phyloP scores from a whole-genome alignment of 371 early-diverging fungal species.

The Mucor indicus region DNA sequence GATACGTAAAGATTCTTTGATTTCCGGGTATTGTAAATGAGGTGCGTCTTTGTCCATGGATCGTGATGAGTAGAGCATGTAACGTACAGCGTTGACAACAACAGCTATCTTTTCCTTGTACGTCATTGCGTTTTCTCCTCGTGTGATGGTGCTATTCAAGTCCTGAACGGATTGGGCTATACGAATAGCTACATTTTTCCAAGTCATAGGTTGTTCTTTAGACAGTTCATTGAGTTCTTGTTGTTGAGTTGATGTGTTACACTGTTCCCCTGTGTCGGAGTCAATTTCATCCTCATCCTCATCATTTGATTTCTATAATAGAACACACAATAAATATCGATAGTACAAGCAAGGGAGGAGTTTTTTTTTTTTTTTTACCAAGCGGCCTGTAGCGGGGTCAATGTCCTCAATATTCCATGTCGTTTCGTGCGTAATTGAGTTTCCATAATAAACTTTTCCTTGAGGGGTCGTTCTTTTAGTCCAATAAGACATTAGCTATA shows the following conservation, averaged over 20 bases:
- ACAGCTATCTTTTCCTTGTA: slow-evolving; percentile 20
- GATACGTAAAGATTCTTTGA: slow-evolving; percentile 66
- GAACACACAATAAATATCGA: no score
- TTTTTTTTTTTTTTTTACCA: slow-evolving; percentile 11
- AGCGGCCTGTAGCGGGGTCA: slow-evolving; percentile 29
- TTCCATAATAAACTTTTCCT: slow-evolving; percentile 74
- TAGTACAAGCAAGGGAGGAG: no score
- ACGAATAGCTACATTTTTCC: slow-evolving; percentile 46
- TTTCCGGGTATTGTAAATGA: slow-evolving; percentile 59
- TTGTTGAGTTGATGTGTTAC: neutral
- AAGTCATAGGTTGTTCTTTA: slow-evolving; percentile 6
- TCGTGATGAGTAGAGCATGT: slow-evolving; percentile 80
- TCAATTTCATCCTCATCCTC: neutral
- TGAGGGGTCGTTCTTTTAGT: slow-evolving; percentile 56
- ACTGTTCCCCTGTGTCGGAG: no score
- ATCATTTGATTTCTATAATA: neutral
- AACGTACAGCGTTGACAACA: slow-evolving; percentile 80
- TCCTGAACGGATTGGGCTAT: slow-evolving; percentile 64
- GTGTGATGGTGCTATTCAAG: slow-evolving; percentile 60
- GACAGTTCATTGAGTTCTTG: neutral
- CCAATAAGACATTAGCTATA: slow-evolving; percentile 46
- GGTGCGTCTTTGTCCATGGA: slow-evolving; percentile 67
- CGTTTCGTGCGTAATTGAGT: slow-evolving; percentile 75
- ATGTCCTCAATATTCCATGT: slow-evolving; percentile 59
- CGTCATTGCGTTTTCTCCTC: slow-evolving; percentile 14